phyloP scores from a whole-genome alignment of 2,329 filamentous ascomycete genomes.

The Exserohilum turcica region DNA sequence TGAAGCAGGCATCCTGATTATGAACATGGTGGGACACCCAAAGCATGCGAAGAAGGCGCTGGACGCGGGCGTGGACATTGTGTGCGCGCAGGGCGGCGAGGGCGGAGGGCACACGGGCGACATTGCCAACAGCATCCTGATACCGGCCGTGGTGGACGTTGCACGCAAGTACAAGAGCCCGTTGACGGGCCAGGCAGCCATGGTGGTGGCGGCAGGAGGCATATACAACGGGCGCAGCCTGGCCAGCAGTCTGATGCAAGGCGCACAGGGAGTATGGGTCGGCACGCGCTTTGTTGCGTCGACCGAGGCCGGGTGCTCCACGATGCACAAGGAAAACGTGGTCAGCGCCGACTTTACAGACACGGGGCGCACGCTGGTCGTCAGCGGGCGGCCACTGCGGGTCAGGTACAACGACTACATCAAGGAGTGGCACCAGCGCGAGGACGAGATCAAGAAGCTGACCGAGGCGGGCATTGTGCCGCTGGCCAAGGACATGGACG shows the following conservation, averaged over 20 bases:
- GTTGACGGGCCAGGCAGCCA: conserved; percentile 70
- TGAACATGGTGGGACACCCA: conserved; percentile 97
- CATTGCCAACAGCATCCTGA: conserved; percentile 81
- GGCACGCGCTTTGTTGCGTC: conserved; percentile 90
- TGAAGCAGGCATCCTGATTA: conserved; percentile 77
- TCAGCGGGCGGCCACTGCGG: conserved; percentile 80
- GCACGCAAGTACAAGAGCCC: conserved; percentile 73
- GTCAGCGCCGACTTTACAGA: conserved; percentile 78
- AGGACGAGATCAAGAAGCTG: conserved; percentile 74
- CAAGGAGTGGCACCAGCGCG: conserved; percentile 76
- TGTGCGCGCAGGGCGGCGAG: conserved; percentile 91
- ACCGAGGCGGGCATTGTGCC: conserved; percentile 80
- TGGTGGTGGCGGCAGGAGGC: conserved; percentile 89
- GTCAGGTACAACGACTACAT: conserved; percentile 85
- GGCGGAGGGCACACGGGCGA: conserved; percentile 93
- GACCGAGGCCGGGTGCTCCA: conserved; percentile 78
- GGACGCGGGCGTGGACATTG: conserved; percentile 82
- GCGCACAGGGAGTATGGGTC: conserved; percentile 89
- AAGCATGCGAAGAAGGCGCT: conserved; percentile 90
- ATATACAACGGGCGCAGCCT: conserved; percentile 82
- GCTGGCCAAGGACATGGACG: conserved; percentile 79
- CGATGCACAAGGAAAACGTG: conserved; percentile 82
- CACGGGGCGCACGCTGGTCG: conserved; percentile 80
- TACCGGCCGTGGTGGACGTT: conserved; percentile 86
- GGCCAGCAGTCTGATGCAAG: conserved; percentile 83